Evolutionary conservation across 768 basidiomycete genomes (phyloP).

Genomic region (Suillus americanus): DNA sequence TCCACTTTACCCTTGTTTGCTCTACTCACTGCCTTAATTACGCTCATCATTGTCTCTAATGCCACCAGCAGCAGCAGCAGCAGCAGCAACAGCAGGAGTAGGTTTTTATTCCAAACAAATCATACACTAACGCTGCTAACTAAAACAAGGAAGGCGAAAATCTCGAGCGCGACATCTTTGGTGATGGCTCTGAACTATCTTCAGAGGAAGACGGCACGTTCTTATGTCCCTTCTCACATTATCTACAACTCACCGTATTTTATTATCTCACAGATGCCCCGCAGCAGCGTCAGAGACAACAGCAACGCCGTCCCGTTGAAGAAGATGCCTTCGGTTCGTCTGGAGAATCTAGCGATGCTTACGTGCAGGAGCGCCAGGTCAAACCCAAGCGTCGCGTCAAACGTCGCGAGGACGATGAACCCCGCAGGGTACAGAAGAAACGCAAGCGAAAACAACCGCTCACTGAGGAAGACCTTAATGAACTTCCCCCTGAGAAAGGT

Average conservation of each 20-base stretch:
- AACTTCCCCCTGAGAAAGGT: constrained; percentile 81
- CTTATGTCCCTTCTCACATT: not conserved
- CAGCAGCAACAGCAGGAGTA: not conserved
- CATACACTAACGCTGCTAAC: not conserved
- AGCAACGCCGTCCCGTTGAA: constrained; percentile 28
- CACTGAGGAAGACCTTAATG: constrained; percentile 64
- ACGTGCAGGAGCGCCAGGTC: constrained; percentile 37
- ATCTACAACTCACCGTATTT: constrained; percentile 6
- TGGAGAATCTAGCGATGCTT: constrained; percentile 53
- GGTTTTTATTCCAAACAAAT: not conserved
- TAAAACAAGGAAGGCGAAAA: constrained; percentile 23
- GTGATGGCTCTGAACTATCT: constrained; percentile 83
- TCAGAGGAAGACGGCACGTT: constrained; percentile 60
- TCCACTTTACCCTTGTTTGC: constrained; percentile 6
- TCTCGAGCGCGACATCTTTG: constrained; percentile 76
- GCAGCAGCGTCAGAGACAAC: constrained; percentile 41
- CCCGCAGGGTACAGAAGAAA: constrained; percentile 42
- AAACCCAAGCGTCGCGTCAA: constrained; percentile 26
- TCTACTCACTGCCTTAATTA: not conserved
- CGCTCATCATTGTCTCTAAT: constrained; percentile 5
- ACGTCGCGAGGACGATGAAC: constrained; percentile 44
- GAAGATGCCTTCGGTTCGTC: constrained; percentile 38
- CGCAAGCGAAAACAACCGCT: constrained; percentile 59
- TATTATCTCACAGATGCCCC: constrained; percentile 36
- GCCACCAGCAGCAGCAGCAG: constrained; percentile 7